Percentiles rank a stretch among this genome's conserved stretches.
Conservation (phyloP, 768 basidiomycete species). For the Suillus cothurnatus region DNA sequence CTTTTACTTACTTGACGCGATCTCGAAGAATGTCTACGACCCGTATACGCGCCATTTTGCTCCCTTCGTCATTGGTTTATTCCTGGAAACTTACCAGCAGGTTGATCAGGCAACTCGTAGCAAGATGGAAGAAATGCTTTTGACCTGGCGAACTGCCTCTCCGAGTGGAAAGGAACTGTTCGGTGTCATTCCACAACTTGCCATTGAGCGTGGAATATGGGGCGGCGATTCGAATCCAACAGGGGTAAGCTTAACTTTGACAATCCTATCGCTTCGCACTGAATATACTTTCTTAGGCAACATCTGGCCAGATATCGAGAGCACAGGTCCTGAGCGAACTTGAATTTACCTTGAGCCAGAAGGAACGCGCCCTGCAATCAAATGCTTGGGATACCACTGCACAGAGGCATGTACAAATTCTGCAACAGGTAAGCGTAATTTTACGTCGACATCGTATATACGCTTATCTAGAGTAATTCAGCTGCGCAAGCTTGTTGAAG, state of each 20-base stretch:
- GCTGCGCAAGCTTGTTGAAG: slow-evolving; percentile 74
- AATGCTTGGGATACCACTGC: slow-evolving; percentile 74
- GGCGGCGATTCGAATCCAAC: slow-evolving; percentile 49
- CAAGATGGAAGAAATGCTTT: slow-evolving; percentile 98
- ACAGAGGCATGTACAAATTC: slow-evolving; percentile 72
- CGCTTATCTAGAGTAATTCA: slow-evolving; percentile 28
- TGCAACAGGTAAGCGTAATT: slow-evolving; percentile 69
- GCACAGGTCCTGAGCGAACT: slow-evolving; percentile 82
- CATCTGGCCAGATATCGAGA: slow-evolving; percentile 59
- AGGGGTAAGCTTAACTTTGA: slow-evolving; percentile 38
- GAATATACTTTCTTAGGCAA: slow-evolving; percentile 29
- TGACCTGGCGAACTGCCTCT: slow-evolving; percentile 91
- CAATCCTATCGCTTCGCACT: slow-evolving; percentile 2
- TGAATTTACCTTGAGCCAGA: slow-evolving; percentile 79
- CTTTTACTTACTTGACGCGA: slow-evolving; percentile 95
- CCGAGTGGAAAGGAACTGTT: slow-evolving; percentile 84
- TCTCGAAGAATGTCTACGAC: slow-evolving; percentile 93
- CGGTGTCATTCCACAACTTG: slow-evolving; percentile 73
- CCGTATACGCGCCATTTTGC: slow-evolving; percentile 90
- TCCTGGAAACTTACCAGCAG: slow-evolving; percentile 83
- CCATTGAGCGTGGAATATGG: slow-evolving; percentile 87
- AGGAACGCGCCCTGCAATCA: slow-evolving; percentile 68
- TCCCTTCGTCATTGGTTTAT: slow-evolving; percentile 78
- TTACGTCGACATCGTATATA: slow-evolving; percentile 7
- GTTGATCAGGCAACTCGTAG: slow-evolving; percentile 84